Conservation (phyloP, 768 basidiomycete genomes). For the Leccinum barrowsii region DNA sequence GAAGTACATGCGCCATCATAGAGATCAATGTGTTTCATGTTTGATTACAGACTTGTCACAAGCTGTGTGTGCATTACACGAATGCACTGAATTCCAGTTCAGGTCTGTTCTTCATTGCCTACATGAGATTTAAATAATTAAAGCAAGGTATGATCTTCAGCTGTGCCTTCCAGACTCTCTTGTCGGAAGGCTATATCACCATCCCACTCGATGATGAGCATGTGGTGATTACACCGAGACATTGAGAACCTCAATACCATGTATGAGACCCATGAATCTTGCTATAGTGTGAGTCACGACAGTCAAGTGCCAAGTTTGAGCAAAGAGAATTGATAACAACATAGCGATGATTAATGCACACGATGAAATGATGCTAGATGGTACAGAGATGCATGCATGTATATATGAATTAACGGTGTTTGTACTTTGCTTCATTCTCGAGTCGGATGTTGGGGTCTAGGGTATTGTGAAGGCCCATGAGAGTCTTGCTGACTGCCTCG, state of each 20-base stretch:
- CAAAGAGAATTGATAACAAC: background rate
- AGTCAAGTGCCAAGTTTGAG: background rate
- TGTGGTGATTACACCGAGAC: conserved; percentile 29
- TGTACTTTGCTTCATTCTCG: conserved; percentile 94
- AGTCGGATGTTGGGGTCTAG: conserved; percentile 80
- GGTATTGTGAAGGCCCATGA: conserved; percentile 90
- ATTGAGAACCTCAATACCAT: background rate
- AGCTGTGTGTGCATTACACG: conserved; percentile 5
- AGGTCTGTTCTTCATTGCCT: conserved; percentile 11
- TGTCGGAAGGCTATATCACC: conserved; percentile 30
- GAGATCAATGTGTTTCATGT: background rate
- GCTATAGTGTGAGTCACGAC: background rate
- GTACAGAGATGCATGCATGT: conserved; percentile 18
- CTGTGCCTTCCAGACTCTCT: conserved; percentile 17
- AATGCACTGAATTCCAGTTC: conserved; percentile 21
- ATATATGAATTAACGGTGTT: conserved; percentile 53
- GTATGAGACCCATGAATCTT: background rate
- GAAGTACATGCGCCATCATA: conserved; percentile 14
- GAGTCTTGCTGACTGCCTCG: conserved; percentile 93
- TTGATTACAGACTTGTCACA: conserved; percentile 14
- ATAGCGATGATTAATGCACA: conserved; percentile 10
- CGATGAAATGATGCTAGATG: conserved; percentile 14
- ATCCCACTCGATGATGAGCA: conserved; percentile 28
- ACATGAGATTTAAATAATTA: background rate
- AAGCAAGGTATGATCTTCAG: conserved; percentile 2